phyloP scores from a whole-genome alignment of 345 rosid genomes.

The Cardamine resedifolia region DNA sequence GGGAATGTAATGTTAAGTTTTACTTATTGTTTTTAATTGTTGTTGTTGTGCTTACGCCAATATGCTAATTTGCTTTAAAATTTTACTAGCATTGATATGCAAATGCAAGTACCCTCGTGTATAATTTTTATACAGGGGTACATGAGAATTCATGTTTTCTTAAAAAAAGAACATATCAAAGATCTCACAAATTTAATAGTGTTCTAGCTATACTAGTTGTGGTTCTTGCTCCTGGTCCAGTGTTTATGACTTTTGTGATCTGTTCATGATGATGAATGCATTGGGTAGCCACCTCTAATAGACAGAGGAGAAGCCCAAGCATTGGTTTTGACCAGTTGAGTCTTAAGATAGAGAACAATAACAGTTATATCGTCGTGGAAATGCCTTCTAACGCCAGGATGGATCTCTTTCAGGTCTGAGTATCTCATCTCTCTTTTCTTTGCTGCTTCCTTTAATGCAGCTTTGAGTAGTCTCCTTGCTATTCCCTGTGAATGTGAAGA shows the following conservation, averaged over 20 bases:
- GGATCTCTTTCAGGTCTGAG: conserved; percentile 63
- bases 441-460: conserved; percentile 73
- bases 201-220: conserved; percentile 29
- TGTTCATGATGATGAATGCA: conserved; percentile 32
- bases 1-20: conserved; percentile 34
- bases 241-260: neutral
- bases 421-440: conserved; percentile 85
- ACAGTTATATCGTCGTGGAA: conserved; percentile 76
- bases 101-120: conserved; percentile 33
- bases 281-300: conserved; percentile 47
- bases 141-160: conserved; percentile 20
- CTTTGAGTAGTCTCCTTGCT: conserved; percentile 64
- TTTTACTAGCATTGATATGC: conserved; percentile 6
- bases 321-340: conserved; percentile 15
- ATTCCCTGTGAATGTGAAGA: conserved; percentile 50
- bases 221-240: conserved; percentile 1
- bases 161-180: conserved; percentile 12
- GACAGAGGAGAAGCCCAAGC: conserved; percentile 44
- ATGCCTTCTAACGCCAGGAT: conserved; percentile 68
- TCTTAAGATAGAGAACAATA: conserved; percentile 52
- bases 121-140: conserved; percentile 30
- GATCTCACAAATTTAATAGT: conserved; percentile 11
- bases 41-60: neutral
- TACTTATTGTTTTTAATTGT: neutral
- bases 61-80: neutral